Base-by-base conservation (phyloP, 2,329 filamentous ascomycete genomes). In the Exophiala viscosa region DNA sequence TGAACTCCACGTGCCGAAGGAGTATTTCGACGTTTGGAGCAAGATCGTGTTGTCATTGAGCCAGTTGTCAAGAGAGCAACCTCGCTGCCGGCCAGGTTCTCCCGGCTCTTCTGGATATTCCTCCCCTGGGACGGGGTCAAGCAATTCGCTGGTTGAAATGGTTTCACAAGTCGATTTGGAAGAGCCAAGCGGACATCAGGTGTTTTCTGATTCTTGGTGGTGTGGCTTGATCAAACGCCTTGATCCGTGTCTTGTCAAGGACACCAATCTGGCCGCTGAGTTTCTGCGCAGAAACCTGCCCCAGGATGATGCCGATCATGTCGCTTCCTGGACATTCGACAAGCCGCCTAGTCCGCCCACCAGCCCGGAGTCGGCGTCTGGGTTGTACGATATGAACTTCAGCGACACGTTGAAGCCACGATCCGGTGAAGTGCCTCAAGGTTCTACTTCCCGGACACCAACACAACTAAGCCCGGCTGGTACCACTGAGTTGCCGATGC, bases 1-100 rank as follows among this genome's bases (percentile, higher is more conserved):
- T 91, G 89, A 90, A 65, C 82, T 99, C 28, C 93, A 99, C 70
- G 92, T 99, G 59, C 86, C 90, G 0, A 90, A 96, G 61, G 80
- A 86, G 2, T 81, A 88, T 8, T 97, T 96, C 73, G 87, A 93
- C 69, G 85, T 88, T 60, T 99, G 93, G 93, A 92, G 90, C 40
- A 89, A 96, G 58, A 86, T 96, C 59, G 88, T 97, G 48, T 75
- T 96, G 60, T 88, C 54, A n/a, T 41, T 64, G 23, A 62, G 61
- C 40, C 54, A 49, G 13, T 45, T 60, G 20, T 57, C 59, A 4
- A 60, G 52, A 40, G 51, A 57, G 31, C 31, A 47, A 31, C 50
- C 55, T n/a, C 48, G 32, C 34, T 55, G 48, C 28, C 33, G 31
- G 8, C 32, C 43, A 13, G 39, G 45, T 17, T 39, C 47, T 15